Percentiles rank a stretch among this genome's conserved stretches.
Evolutionary conservation across 2,329 filamentous ascomycete species (phyloP).

Genomic region (Colletotrichum sp.): DNA sequence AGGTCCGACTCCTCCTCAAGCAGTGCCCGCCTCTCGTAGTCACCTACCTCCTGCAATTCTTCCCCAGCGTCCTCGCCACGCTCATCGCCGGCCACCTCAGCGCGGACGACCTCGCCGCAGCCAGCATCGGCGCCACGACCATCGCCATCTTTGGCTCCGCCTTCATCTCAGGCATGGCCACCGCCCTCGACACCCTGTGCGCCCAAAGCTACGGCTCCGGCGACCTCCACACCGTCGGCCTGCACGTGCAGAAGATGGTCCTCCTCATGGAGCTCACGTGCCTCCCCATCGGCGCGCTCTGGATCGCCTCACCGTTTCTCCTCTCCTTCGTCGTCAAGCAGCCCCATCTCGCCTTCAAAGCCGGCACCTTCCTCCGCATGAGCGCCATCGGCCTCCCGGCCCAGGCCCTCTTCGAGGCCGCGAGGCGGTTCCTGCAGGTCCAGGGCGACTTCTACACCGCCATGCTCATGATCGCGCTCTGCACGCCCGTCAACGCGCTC

Average conservation of each 20-base stretch:
- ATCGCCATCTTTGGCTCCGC: slow-evolving; percentile 59
- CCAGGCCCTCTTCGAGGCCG: slow-evolving; percentile 57
- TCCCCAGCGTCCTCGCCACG: slow-evolving; percentile 55
- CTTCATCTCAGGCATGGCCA: slow-evolving; percentile 55
- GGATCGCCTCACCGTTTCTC: slow-evolving; percentile 52
- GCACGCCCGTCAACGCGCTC: slow-evolving; percentile 51
- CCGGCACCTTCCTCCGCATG: slow-evolving; percentile 52
- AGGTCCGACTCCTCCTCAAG: slow-evolving; percentile 7
- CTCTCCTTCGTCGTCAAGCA: slow-evolving; percentile 51
- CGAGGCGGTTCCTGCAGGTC: slow-evolving; percentile 59
- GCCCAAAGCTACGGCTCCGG: slow-evolving; percentile 57
- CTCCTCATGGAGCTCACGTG: slow-evolving; percentile 52
- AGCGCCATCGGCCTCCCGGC: slow-evolving; percentile 55
- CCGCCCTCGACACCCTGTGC: slow-evolving; percentile 55
- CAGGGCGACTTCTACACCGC: slow-evolving; percentile 58
- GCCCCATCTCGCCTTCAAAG: slow-evolving; percentile 51
- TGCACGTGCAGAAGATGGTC: slow-evolving; percentile 59
- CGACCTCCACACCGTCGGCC: slow-evolving; percentile 51
- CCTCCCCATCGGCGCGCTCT: slow-evolving; percentile 52
- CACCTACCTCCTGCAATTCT: slow-evolving; percentile 56
- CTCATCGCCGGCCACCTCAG: slow-evolving; percentile 57
- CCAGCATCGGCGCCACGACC: slow-evolving; percentile 55
- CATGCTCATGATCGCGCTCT: slow-evolving; percentile 50
- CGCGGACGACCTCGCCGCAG: slow-evolving; percentile 56
- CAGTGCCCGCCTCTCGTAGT: slow-evolving; percentile 54